Evolutionary conservation across 768 basidiomycete species (phyloP), one percentile per base, ranked within the genome.

Genomic region (Gloeostereum incarnatum): DNA sequence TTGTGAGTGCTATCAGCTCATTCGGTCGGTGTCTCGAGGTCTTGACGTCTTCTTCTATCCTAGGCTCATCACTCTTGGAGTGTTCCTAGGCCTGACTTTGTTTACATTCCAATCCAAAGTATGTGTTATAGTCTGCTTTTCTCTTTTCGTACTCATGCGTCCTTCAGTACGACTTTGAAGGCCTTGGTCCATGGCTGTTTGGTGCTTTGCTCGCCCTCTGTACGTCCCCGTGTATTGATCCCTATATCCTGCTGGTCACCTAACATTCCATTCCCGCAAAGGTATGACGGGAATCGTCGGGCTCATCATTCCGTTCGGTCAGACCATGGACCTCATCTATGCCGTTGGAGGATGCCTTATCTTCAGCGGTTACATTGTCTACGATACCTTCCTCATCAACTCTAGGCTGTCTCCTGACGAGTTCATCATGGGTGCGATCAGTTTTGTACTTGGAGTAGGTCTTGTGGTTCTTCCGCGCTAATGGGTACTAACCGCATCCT

Each of bases 71-170:
- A 96, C 93, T 1, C 63, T 87, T 2, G 91, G 91, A 10, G 81
- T 98, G 31, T 98, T 99, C 73, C 59, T 90, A 27, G 96, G 93
- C 5, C 62, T 99, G 45, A 97, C 93, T 0, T 58, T 97, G 37
- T 98, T 96, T 66, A 97, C 96, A 1, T 68, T 96, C 56, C 92
- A 94, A 57, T 88, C 86, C 41, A 94, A 94, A 70, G 86, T 84
- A 44, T 14, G 66, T 38, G 10, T 20, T 42, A 44, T 9, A 31
- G 26, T 32, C 1, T 6, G 27, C 27, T 2, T 11, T 25, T 42
- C 25, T 41, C 7, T 33, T 30, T 16, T 8, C 16, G 18, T 33
- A 3, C 30, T 40, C 25, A 44, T 16, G 38, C n/a, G 24, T 34
- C 14, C 36, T 29, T 0, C 47, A 89, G 85, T 96, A 90, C 60